Evolutionary conservation across 257 asterid species (phyloP).

Genomic region (Jacaranda copaia): DNA sequence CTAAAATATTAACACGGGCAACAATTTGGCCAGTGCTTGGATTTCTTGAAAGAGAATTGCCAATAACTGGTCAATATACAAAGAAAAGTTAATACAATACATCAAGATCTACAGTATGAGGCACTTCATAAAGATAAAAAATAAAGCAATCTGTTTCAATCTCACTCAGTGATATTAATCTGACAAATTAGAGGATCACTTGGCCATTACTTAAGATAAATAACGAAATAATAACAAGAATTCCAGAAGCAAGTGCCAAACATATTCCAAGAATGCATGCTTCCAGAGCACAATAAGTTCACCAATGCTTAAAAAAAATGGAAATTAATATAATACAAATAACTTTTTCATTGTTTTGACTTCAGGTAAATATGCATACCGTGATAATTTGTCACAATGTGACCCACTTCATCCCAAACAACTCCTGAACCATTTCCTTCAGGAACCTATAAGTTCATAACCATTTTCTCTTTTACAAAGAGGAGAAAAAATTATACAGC

Average conservation of each 20-base stretch:
- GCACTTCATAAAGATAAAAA: background rate
- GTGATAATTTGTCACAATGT: slow-evolving; percentile 95
- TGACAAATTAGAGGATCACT: background rate
- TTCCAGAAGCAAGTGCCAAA: background rate
- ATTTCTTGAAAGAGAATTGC: slow-evolving; percentile 91
- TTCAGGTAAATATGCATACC: slow-evolving; percentile 52
- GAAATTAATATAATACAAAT: background rate
- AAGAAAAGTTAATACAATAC: slow-evolving; percentile 32
- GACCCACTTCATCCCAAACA: slow-evolving; percentile 95
- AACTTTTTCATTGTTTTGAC: slow-evolving; percentile 10
- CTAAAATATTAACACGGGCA: slow-evolving; percentile 90
- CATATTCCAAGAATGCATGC: background rate
- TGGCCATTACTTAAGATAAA: background rate
- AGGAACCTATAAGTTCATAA: slow-evolving; percentile 66
- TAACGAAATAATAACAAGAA: background rate
- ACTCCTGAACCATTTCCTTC: slow-evolving; percentile 99
- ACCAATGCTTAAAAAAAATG: background rate
- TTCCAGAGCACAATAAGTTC: background rate
- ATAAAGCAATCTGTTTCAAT: background rate
- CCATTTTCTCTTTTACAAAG: slow-evolving; percentile 6
- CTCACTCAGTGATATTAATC: background rate
- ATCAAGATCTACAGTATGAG: background rate
- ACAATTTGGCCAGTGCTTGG: slow-evolving; percentile 86
- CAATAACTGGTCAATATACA: slow-evolving; percentile 68
- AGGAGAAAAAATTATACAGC: slow-evolving; percentile 4